Evolutionary conservation across 805 yeast species (phyloP).

Genomic region (Saturnispora serradocipensis): DNA sequence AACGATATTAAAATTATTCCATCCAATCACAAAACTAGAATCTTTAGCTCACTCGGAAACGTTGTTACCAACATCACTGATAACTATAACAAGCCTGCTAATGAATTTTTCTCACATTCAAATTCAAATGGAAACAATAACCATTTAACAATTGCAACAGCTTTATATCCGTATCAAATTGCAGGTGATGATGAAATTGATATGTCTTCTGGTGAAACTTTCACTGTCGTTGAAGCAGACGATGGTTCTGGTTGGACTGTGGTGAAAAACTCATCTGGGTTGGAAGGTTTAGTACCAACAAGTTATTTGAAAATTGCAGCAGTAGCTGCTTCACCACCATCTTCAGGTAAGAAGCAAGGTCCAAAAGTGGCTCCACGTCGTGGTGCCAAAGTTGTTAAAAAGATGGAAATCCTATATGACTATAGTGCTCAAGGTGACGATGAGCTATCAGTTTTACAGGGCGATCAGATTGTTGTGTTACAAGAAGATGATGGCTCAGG

Average conservation of each 20-base stretch:
- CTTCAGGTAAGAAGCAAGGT: conserved; percentile 39
- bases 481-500: conserved; percentile 75
- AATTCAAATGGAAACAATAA: not conserved
- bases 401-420: conserved; percentile 63
- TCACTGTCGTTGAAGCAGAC: conserved; percentile 55
- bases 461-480: conserved; percentile 62
- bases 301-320: conserved; percentile 50
- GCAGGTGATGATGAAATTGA: conserved; percentile 69
- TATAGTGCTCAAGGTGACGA: conserved; percentile 72
- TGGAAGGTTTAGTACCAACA: conserved; percentile 77
- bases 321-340: conserved; percentile 8
- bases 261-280: conserved; percentile 37
- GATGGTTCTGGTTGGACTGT: conserved; percentile 93
- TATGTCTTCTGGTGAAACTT: conserved; percentile 49
- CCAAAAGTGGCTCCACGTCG: conserved; percentile 69
- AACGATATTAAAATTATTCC: conserved; percentile 19
- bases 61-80: conserved; percentile 10
- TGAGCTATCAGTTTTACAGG: conserved; percentile 63
- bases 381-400: conserved; percentile 56
- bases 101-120: not conserved
- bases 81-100: conserved; percentile 11
- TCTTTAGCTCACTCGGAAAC: conserved; percentile 21
- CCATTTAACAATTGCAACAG: conserved; percentile 27
- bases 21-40: conserved; percentile 17
- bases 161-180: conserved; percentile 56